Evolutionary conservation across 2,329 filamentous ascomycete species (phyloP).

Genomic region (Colletotrichum tropicicola): DNA sequence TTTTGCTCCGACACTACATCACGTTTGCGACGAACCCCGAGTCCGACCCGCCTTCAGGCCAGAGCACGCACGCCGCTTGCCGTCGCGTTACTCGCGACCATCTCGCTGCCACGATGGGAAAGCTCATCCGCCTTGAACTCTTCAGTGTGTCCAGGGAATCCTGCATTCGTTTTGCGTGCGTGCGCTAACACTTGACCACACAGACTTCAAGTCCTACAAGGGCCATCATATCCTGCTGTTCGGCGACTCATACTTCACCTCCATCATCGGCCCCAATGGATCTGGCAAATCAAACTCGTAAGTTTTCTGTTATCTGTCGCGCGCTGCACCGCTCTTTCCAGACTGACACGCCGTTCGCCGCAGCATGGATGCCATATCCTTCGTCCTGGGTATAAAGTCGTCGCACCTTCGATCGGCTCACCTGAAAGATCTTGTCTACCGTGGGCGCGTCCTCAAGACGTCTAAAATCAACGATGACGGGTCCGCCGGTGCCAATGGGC

Average conservation of each 20-base stretch:
- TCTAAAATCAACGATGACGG: conserved; percentile 93
- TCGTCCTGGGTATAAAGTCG: conserved; percentile 97
- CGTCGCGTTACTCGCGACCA: conserved; percentile 18
- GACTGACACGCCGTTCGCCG: conserved; percentile 33
- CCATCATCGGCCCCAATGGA: conserved; percentile 99
- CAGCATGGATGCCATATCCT: conserved; percentile 99
- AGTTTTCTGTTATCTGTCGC: conserved; percentile 42
- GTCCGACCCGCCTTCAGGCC: neutral
- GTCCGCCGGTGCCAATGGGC: conserved; percentile 72
- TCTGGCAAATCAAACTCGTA: conserved; percentile 99
- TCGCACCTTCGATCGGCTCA: conserved; percentile 96
- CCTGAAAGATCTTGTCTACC: conserved; percentile 94
- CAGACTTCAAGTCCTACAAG: conserved; percentile 99
- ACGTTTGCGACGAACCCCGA: conserved; percentile 10
- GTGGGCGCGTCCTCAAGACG: conserved; percentile 90
- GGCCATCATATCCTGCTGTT: conserved; percentile 94
- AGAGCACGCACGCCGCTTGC: neutral
- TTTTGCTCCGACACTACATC: neutral
- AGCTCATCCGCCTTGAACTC: conserved; percentile 92
- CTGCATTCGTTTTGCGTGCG: neutral
- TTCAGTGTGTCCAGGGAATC: conserved; percentile 72
- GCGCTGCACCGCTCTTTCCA: neutral
- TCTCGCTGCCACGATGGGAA: conserved; percentile 77
- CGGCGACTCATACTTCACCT: conserved; percentile 98
- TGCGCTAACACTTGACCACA: conserved; percentile 3